phyloP scores from a whole-genome alignment of 768 basidiomycete species.

The Aureoboletus auriporus region DNA sequence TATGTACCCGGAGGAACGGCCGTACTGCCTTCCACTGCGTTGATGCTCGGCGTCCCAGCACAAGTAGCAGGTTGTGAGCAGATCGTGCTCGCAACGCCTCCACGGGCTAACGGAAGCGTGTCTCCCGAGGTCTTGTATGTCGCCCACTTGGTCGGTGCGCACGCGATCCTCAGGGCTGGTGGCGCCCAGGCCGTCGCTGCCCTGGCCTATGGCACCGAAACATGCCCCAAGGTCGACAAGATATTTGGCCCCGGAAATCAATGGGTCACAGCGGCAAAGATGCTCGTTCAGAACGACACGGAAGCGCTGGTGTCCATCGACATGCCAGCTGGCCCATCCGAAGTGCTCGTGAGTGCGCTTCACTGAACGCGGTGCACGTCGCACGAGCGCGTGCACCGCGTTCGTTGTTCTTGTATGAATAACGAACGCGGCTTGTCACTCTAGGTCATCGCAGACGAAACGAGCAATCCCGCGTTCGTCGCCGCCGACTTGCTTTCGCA shows the following conservation, averaged over 20 bases:
- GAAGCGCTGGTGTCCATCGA: conserved; percentile 95
- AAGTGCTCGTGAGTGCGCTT: conserved; percentile 70
- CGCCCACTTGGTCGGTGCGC: conserved; percentile 85
- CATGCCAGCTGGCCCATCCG: conserved; percentile 98
- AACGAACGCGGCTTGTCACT: conserved; percentile 21
- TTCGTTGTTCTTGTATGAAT: conserved; percentile 37
- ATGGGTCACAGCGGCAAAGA: conserved; percentile 99
- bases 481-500: conserved; percentile 97
- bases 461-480: conserved; percentile 83
- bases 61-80: conserved; percentile 94
- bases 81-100: conserved; percentile 95
- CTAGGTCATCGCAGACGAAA: conserved; percentile 91
- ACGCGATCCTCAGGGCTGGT: conserved; percentile 88
- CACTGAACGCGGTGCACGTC: conserved; percentile 62
- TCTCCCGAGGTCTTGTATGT: conserved; percentile 98
- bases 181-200: conserved; percentile 96
- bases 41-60: conserved; percentile 97
- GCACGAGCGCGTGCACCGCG: conserved; percentile 49
- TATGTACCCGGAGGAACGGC: conserved; percentile 99
- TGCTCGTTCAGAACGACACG: conserved; percentile 98
- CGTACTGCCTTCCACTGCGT: conserved; percentile 90
- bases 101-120: conserved; percentile 85
- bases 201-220: conserved; percentile 93
- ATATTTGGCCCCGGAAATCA: conserved; percentile 99
- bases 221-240: conserved; percentile 97